Base-by-base conservation (phyloP, 257 asterid genomes). In the Solanum sitiens region DNA sequence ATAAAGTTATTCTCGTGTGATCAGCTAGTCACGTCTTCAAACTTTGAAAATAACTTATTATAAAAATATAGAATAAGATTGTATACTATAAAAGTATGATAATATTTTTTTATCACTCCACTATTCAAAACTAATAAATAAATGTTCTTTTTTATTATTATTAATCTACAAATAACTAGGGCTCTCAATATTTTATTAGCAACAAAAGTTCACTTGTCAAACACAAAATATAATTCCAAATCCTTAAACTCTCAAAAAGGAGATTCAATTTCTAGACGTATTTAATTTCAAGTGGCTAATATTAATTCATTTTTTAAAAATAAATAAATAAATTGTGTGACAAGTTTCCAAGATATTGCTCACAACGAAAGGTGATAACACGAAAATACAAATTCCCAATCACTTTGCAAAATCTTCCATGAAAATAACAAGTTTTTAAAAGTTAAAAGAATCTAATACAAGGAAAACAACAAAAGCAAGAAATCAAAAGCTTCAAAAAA, bases 401-500 rank as follows among this genome's bases (percentile, higher is more conserved):
- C 86, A 50, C 70, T 50, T 82, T 1, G 20, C 70, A 18, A 82
- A 82, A 82, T 50, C 70, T 50, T 82, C 16, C 7, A 50, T 30
- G 44, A 50, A 80, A 79, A 39, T 15, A 45, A 74, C 83, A 5
- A 39, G 21, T 74, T 74, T 71, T 44, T 13, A 27, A 50, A 82
- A 56, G 70, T 20, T 82, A 30, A 50, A 59, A 50, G 70, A 53
- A 82, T 50, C 45, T 50, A 82, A 50, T 32, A 50, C 15, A 82
- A 47, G 25, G 30, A 50, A 82, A 82, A 30, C 20, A 50, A 82
- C 70, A 82, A 82, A 82, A 82, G 45, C 15, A 50, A 82, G 70
- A 82, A 82, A 82, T 82, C 70, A 12, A 82, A 82, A 82, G 30
- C 70, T 50, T 30, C 32, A 47, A 20, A 82, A 80, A 82, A 59